A percentile compares a stretch with the other conserved stretches of the same genome.
Conservation (phyloP, 2,329 filamentous ascomycete genomes). For the Colletotrichum sp. region DNA sequence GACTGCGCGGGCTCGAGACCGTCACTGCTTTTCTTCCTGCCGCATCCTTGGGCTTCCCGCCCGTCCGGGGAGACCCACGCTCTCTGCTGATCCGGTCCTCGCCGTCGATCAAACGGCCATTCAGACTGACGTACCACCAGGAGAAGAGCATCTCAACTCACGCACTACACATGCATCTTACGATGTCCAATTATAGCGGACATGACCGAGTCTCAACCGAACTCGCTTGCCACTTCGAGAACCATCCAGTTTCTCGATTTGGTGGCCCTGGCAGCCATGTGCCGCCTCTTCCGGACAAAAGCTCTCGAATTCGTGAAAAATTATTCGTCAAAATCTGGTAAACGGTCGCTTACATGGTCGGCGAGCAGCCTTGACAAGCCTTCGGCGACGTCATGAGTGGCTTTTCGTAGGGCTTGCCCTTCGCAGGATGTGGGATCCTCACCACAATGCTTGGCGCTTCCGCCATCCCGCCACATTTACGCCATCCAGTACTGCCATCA, state of each 20-base stretch:
- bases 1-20: not conserved
- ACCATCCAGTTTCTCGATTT: not conserved
- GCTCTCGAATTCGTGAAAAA: not conserved
- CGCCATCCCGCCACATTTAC: constrained; percentile 3
- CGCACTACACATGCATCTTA: not conserved
- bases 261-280: not conserved
- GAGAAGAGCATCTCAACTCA: not conserved
- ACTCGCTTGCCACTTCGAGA: not conserved
- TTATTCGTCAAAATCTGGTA: not conserved
- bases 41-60: constrained; percentile 1
- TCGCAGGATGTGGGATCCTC: not conserved
- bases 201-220: not conserved
- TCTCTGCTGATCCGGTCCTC: constrained; percentile 8
- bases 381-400: not conserved
- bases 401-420: not conserved
- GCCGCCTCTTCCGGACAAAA: not conserved
- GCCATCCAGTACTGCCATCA: not conserved
- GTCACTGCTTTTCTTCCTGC: not conserved
- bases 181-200: constrained; percentile 16
- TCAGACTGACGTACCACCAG: constrained; percentile 7
- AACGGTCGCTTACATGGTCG: not conserved
- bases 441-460: not conserved
- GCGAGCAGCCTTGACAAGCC: not conserved
- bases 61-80: constrained; percentile 5
- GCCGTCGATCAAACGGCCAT: constrained; percentile 18